Base-by-base conservation (phyloP, 257 asterid species). In the Nicotiana sylvestris region DNA sequence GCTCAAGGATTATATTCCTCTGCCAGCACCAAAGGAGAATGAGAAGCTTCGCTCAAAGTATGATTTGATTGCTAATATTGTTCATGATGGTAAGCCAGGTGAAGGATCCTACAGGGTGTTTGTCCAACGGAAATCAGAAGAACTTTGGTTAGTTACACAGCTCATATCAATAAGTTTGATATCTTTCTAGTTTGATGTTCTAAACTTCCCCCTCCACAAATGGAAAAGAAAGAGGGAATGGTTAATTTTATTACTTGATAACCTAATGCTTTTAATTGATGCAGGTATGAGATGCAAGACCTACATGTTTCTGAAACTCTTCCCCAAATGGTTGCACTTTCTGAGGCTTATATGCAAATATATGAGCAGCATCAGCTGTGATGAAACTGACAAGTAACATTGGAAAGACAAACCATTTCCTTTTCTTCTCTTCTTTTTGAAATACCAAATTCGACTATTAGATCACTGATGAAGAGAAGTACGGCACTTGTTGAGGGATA, bases 211-310 rank as follows among this genome's bases (percentile, higher is more conserved):
- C n/a, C 18, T 29, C 74, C 25, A 56, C 39, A 64, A 60, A 25
- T 21, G 32, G 15, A 15, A 37, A 10, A 80, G 35, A 32, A 66
- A 1, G 32, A 15, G 49, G 76, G 6, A 29, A n/a, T 5, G 21
- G 62, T 15, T 70, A 16, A 70, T 82, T 62, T 39, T 30, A 27
- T 18, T 57, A 82, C 35, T 66, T 79, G 32, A 27, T 33, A 83
- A 77, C 82, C 70, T 10, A 18, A 46, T 72, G 21, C 83, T 32
- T 56, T 85, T 15, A 56, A 46, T 67, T 62, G 83, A 55, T 37
- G 56, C 90, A 94, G 98, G 99, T 96, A 93, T 77, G 99, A 96
- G 90, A 94, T 96, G 98, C 98, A 96, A 86, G 99, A 96, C 76
- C 97, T 96, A 81, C 98, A 94, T 25, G 98, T 96, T 11, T 89